Evolutionary conservation across 495 filamentous ascomycete species (phyloP).

Genomic region (Annulohypoxylon stygium): DNA sequence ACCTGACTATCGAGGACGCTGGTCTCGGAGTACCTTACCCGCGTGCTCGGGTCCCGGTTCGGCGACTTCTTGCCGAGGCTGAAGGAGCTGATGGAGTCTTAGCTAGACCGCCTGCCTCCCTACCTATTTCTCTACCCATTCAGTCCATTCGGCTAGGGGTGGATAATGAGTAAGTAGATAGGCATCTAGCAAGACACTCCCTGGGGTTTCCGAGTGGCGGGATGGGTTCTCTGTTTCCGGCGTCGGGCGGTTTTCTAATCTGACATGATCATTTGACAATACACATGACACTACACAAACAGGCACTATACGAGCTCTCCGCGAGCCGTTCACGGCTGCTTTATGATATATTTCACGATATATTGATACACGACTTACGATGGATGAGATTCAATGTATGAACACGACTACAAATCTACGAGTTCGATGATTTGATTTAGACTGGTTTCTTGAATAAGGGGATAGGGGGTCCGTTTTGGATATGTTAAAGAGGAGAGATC

Average conservation of each 20-base stretch:
- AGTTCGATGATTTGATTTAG: background rate
- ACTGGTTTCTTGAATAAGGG: background rate
- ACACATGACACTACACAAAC: background rate
- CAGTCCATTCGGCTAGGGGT: background rate
- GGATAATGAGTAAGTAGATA: background rate
- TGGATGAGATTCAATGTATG: background rate
- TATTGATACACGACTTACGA: conserved; percentile 6
- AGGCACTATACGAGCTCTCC: background rate
- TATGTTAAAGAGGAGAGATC: background rate
- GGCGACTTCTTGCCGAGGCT: background rate
- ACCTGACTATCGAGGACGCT: background rate
- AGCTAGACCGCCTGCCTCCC: background rate
- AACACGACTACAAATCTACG: conserved; percentile 3
- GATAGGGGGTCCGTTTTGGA: background rate
- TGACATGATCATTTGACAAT: background rate
- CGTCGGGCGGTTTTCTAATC: background rate
- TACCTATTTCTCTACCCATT: background rate
- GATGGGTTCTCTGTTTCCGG: background rate
- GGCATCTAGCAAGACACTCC: background rate
- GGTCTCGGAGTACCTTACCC: background rate
- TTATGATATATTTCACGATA: background rate
- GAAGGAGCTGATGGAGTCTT: background rate
- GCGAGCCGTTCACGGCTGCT: background rate
- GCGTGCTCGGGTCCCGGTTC: background rate
- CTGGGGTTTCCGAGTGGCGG: background rate